Base-by-base conservation (phyloP, 345 rosid species). In the Cardiospermum halicacabum region DNA sequence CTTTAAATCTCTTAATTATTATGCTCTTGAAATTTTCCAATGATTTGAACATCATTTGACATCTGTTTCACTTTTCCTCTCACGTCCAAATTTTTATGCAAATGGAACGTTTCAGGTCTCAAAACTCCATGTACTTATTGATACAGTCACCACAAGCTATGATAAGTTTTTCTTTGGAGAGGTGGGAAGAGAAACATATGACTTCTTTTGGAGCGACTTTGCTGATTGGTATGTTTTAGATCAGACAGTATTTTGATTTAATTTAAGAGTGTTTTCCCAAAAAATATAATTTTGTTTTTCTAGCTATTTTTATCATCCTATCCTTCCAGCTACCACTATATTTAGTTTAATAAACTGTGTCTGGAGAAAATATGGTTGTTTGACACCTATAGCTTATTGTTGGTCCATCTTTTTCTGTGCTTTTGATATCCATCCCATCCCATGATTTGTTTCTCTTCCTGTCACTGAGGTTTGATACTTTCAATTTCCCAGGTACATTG, bases 181-280 rank as follows among this genome's bases (percentile, higher is more conserved):
- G 43, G 82, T 88, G 56, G 98, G 92, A 59, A 90, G 98, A 84
- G 98, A 93, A 77, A 78, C 69, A 72, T 90, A 93, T 77, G 96
- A 93, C 64, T 93, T 93, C 81, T 88, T 90, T 73, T 90, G 98
- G 98, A 84, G 97, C 31, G 98, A 93, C 73, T 93, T 86, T 65
- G 98, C 98, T 25, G 96, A 93, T 77, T 90, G 98, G 98, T 93
- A 83, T 57, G 69, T 64, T 30, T 16, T 66, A 73, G 43, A 60
- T 37, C 40, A 27, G 37, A 54, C 7, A 51, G 37, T 15, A 42
- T 7, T 56, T 39, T 53, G 24, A 2, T n/a, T 9, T 22, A 15
- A 39, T 21, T 1, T 7, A 16, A 3, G 43, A 36, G 22, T 30
- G 15, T 54, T 11, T 21, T 64, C 49, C 24, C 42, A 39, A 62